Base-by-base conservation (phyloP, 192 early-diverging fungal species). In the Coemansia sp. region DNA sequence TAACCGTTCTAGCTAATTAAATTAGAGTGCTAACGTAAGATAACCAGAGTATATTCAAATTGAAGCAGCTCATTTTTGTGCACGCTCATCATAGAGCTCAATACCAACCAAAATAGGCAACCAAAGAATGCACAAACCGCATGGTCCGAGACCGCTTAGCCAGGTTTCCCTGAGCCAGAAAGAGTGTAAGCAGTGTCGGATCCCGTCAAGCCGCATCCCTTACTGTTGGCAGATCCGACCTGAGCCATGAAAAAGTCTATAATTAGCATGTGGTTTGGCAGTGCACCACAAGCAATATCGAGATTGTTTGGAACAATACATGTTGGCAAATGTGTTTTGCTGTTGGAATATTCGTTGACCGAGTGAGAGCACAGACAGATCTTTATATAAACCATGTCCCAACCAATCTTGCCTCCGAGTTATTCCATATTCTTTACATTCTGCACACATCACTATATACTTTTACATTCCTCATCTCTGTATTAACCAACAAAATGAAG, bases 401-500 rank as follows among this genome's bases (percentile, higher is more conserved):
- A n/a, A n/a, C 12, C 41, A 43, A 31, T 31, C 29, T 31, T 31
- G 0, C 6, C 29, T 31, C 29, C 21, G 21, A 7, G 29, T 31
- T 6, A 31, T 31, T 31, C 4, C 41, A 43, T 11, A 43, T 43
- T 43, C 41, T n/a, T 43, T 11, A n/a, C 2, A n/a, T 11, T 14
- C 0, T 16, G 3, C 41, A 16, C 16, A 41, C 14, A 12, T 6
- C 12, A 2, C 12, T 43, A 16, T 4, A 11, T 39, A 37, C 11
- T 29, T 2, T 31, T 19, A 5, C 29, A 17, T 17, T 7, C 9
- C 17, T 39, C 29, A 10, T 6, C 12, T 10, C 2, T 25, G 38
- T 7, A 17, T 29, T 59, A 41, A 43, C 19, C 57, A 19, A 29
- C 19, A 62, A 12, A 52, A 63, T 67, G 50, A 67, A 60, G 56